These are phyloP conservation scores for Capronia epimyces DNA, from an alignment of 2,329 filamentous ascomycete species.

Conservation along the genomic window DNA sequence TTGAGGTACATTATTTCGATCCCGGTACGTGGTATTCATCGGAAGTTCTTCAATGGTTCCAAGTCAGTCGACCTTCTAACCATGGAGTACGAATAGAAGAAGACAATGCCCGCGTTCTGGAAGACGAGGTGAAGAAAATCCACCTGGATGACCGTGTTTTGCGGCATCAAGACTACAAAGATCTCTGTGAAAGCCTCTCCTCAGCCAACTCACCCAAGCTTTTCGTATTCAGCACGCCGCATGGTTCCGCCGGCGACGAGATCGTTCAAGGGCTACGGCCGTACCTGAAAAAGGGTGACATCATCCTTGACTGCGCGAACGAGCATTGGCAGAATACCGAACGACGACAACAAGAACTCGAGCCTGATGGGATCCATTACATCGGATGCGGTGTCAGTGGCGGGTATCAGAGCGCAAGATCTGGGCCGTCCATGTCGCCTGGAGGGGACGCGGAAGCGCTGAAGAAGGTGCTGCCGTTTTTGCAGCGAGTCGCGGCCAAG, in stretches of 20 bases:
- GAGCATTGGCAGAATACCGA: constrained; percentile 63
- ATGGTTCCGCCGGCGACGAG: constrained; percentile 40
- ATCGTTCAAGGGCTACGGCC: constrained; percentile 33
- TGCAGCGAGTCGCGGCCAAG: constrained; percentile 59
- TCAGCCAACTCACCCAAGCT: constrained; percentile 42
- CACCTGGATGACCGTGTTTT: constrained; percentile 32
- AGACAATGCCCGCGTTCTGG: neutral
- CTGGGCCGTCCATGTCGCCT: constrained; percentile 63
- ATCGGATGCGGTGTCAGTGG: constrained; percentile 64
- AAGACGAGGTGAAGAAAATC: constrained; percentile 20
- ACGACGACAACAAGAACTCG: constrained; percentile 54
- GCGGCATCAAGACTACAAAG: constrained; percentile 43
- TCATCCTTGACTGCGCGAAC: constrained; percentile 65
- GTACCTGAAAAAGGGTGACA: constrained; percentile 54
- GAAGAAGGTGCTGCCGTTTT: constrained; percentile 55
- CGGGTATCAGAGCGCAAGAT: constrained; percentile 62
- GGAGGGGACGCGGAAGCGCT: constrained; percentile 56
- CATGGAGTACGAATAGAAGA: neutral
- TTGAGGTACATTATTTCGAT: constrained; percentile 42
- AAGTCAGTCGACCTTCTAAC: constrained; percentile 13
- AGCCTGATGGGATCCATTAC: constrained; percentile 56
- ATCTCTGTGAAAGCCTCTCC: constrained; percentile 45
- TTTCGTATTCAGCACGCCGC: constrained; percentile 51
- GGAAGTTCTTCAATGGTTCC: neutral
- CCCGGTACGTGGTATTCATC: neutral